A percentile compares a stretch with the other conserved stretches of the same genome.
Evolutionary conservation across 345 rosid genomes (phyloP).

Genomic region (Eutrema heterophyllum): DNA sequence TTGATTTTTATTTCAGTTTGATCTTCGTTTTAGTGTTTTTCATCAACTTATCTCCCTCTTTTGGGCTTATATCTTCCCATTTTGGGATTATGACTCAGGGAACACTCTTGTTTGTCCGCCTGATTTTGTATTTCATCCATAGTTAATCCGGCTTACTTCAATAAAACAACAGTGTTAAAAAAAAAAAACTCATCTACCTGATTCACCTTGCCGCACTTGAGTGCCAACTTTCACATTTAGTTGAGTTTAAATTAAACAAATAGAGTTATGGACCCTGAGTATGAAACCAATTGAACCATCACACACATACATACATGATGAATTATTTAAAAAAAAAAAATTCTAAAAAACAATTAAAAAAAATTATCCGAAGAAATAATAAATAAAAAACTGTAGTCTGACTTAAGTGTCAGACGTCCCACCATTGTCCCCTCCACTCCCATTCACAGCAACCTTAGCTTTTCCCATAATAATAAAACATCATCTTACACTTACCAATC

Average conservation of each 20-base stretch:
- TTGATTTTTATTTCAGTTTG: too few relatives aligned
- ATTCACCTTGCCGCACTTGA: constrained; percentile 11
- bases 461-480: constrained; percentile 58
- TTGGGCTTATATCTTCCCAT: too few relatives aligned
- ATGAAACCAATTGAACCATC: constrained; percentile 23
- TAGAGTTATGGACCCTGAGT: constrained; percentile 19
- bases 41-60: too few relatives aligned
- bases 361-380: constrained; percentile 11
- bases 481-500: constrained; percentile 28
- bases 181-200: neutral
- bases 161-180: too few relatives aligned
- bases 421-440: constrained; percentile 47
- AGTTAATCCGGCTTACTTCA: too few relatives aligned
- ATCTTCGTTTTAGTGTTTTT: too few relatives aligned
- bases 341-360: neutral
- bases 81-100: too few relatives aligned
- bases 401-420: constrained; percentile 49
- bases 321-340: neutral
- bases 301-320: constrained; percentile 10
- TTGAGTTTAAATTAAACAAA: neutral
- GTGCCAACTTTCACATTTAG: constrained; percentile 5
- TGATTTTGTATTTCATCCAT: too few relatives aligned
- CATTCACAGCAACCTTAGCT: constrained; percentile 45
- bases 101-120: too few relatives aligned
- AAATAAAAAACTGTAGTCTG: constrained; percentile 18